These are phyloP conservation scores for Penicillium simplicissimum DNA, from an alignment of 495 filamentous ascomycete species.

Conservation along the genomic window DNA sequence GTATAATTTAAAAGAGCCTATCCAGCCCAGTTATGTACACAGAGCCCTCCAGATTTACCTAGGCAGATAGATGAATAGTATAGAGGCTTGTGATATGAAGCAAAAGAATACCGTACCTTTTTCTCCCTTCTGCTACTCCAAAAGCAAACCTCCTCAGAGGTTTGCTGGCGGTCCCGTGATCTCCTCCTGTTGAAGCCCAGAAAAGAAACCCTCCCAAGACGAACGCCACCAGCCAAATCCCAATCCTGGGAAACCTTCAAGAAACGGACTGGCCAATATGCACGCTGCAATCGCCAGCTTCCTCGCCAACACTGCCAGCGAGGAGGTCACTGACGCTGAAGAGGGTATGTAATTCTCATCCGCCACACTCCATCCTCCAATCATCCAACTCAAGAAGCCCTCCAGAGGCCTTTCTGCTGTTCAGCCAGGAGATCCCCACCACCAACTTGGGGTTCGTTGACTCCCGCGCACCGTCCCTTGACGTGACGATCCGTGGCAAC, in stretches of 20 bases:
- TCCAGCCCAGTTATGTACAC: background rate
- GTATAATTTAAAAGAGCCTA: background rate
- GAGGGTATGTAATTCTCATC: slow-evolving; percentile 56
- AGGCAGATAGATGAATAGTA: too few relatives aligned
- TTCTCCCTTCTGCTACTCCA: background rate
- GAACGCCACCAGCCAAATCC: background rate
- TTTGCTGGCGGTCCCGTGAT: slow-evolving; percentile 13
- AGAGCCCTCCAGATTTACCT: too few relatives aligned
- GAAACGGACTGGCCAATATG: background rate
- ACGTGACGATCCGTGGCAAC: slow-evolving; percentile 65
- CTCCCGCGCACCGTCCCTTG: slow-evolving; percentile 60
- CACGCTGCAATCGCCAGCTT: slow-evolving; percentile 17
- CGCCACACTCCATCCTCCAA: background rate
- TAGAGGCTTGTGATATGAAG: too few relatives aligned
- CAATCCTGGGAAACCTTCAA: background rate
- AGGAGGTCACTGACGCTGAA: slow-evolving; percentile 57
- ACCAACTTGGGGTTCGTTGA: slow-evolving; percentile 85
- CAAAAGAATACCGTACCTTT: background rate
- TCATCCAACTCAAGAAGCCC: slow-evolving; percentile 7
- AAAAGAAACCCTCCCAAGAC: background rate
- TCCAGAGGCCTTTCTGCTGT: slow-evolving; percentile 85
- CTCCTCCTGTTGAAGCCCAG: background rate
- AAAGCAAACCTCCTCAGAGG: background rate
- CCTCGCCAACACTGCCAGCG: slow-evolving; percentile 24
- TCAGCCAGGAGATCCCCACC: slow-evolving; percentile 72